Conservation (phyloP, 495 filamentous ascomycete species). For the Poronia punctata region DNA sequence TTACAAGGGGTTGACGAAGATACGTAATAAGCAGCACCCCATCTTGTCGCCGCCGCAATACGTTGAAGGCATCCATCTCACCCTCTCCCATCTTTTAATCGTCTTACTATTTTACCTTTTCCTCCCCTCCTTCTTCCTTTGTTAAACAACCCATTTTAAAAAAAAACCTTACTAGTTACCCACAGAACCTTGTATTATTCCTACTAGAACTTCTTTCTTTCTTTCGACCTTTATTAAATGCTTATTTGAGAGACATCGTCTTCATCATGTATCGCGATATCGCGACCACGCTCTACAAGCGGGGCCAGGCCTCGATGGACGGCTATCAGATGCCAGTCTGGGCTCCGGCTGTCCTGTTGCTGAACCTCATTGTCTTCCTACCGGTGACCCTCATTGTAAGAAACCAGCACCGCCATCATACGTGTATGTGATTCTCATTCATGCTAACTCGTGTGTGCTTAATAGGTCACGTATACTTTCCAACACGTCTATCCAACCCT, state of each 20-base stretch:
- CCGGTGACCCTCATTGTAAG: conserved; percentile 31
- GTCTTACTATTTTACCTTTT: too few relatives aligned
- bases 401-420: conserved; percentile 1
- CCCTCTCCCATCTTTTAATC: too few relatives aligned
- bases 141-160: too few relatives aligned
- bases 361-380: conserved; percentile 32
- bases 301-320: conserved; percentile 17
- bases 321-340: conserved; percentile 26
- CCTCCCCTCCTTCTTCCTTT: too few relatives aligned
- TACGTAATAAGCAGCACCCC: too few relatives aligned
- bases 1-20: too few relatives aligned
- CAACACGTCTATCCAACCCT: conserved; percentile 34
- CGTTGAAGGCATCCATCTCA: too few relatives aligned
- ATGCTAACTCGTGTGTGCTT: conserved; percentile 9
- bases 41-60: too few relatives aligned
- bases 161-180: too few relatives aligned
- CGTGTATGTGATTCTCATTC: neutral
- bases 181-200: too few relatives aligned
- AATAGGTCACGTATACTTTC: conserved; percentile 35
- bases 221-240: too few relatives aligned
- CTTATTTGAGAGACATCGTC: neutral
- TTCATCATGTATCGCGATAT: conserved; percentile 28
- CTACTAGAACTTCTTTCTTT: too few relatives aligned
- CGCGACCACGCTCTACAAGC: conserved; percentile 27
- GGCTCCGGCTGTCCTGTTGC: conserved; percentile 20